Evolutionary conservation across 1,284 basidiomycete species (phyloP), one percentile per base, ranked within the genome.

Genomic region (Sanghuangporus sanghuang): DNA sequence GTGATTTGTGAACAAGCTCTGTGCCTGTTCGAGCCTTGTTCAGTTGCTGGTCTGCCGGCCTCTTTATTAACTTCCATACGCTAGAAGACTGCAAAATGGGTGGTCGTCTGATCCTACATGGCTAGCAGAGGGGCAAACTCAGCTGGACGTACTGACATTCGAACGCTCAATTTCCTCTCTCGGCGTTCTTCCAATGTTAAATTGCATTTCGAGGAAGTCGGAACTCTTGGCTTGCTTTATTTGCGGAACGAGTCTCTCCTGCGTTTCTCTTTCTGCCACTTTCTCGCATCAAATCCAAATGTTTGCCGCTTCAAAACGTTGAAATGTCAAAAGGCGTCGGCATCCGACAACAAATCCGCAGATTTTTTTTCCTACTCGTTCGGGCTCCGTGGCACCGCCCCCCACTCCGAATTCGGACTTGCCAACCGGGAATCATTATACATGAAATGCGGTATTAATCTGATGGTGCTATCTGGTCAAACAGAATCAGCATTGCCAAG

Each of bases 1-100:
- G 18, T 36, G 53, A 36, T 54, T 53, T 23, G 32, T 21, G 32
- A 12, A 35, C 11, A n/a, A 21, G 52, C 23, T 36, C 32, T 52
- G 50, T 54, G 53, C 53, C 53, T 54, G 53, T 54, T 54, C 53
- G 27, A 35, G 53, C 53, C 53, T 35, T n/a, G 16, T n/a, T 46
- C 40, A 12, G 40, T 42, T 42, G 23, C 52, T 23, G 32, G 52
- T 53, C 52, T 35, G 12, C 32, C 52, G 53, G 53, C 53, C 14
- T 32, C 35, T 54, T 46, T 54, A 36, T 35, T 52, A 14, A n/a
- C 11, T 38, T 54, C 32, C 32, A 8, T n/a, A n/a, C 6, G 14
- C 53, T 54, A 54, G 53, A 54, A 54, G 53, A 38, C 50, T 11
- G 12, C 11, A 42, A n/a, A 42, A 3, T 42, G 12, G 16, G 44